A percentile compares a stretch with the other conserved stretches of the same genome.
phyloP scores from a whole-genome alignment of 148 eudicot species.

The Silene uniflora region DNA sequence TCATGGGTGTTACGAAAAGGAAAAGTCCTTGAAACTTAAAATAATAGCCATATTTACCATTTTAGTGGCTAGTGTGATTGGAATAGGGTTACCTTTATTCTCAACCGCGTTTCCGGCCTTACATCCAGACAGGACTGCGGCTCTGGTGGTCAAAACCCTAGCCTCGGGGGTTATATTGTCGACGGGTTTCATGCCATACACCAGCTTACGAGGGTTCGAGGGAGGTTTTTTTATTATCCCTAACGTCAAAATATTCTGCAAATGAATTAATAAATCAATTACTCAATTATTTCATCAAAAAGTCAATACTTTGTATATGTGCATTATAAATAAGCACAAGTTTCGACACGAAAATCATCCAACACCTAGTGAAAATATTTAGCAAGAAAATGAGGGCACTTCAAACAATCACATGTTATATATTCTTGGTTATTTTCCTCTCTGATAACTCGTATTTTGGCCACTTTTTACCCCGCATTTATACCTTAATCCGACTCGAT shows the following conservation, averaged over 20 bases:
- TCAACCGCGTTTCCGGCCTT: too few species aligned
- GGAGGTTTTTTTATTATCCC: too few species aligned
- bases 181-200: too few species aligned
- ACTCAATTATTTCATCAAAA: background rate
- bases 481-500: too few species aligned
- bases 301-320: background rate
- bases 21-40: conserved; percentile 26
- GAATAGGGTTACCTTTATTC: conserved; percentile 35
- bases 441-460: too few species aligned
- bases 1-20: conserved; percentile 30
- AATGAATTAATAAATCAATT: too few species aligned
- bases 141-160: too few species aligned
- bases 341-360: conserved; percentile 7
- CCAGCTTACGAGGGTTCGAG: too few species aligned
- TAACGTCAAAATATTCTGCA: too few species aligned
- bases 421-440: conserved; percentile 11
- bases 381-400: conserved; percentile 16
- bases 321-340: conserved; percentile 7
- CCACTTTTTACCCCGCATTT: too few species aligned
- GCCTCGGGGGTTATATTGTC: too few species aligned
- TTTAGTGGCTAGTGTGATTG: conserved; percentile 35
- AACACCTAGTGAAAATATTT: conserved; percentile 4
- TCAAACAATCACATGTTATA: conserved; percentile 14
- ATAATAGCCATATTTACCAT: conserved; percentile 36
- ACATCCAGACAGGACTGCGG: too few species aligned